A percentile compares a stretch with the other conserved stretches of the same genome.
Evolutionary conservation across 495 filamentous ascomycete genomes (phyloP).

Genomic region (Pseudoneurospora amorphoporcata): DNA sequence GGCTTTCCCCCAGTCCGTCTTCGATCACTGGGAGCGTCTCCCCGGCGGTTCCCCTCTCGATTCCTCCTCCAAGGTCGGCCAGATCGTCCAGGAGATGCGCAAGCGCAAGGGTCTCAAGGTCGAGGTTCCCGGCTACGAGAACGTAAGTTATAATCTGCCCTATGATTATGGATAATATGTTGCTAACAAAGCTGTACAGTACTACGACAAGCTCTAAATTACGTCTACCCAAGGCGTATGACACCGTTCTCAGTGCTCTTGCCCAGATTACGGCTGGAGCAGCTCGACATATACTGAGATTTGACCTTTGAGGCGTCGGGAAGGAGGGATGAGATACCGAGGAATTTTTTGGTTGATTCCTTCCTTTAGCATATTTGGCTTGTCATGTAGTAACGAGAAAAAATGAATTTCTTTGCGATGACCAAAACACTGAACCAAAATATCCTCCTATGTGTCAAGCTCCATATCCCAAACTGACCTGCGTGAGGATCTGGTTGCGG

Average conservation of each 20-base stretch:
- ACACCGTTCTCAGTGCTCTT: slow-evolving; percentile 29
- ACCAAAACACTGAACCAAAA: background rate
- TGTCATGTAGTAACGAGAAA: background rate
- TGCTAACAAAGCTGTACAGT: slow-evolving; percentile 56
- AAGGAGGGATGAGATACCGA: background rate
- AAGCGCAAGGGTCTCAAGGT: slow-evolving; percentile 99
- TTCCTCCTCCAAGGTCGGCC: slow-evolving; percentile 70
- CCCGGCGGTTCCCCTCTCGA: slow-evolving; percentile 93
- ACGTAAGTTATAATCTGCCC: slow-evolving; percentile 56
- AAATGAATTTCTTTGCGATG: background rate
- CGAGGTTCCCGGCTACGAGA: slow-evolving; percentile 76
- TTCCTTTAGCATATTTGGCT: background rate
- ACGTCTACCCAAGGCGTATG: slow-evolving; percentile 25
- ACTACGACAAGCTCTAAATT: slow-evolving; percentile 97
- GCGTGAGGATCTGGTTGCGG: background rate
- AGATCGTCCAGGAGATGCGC: slow-evolving; percentile 78
- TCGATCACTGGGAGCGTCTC: slow-evolving; percentile 95
- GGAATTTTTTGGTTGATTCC: background rate
- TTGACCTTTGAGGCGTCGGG: slow-evolving; percentile 3
- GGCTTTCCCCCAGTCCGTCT: slow-evolving; percentile 97
- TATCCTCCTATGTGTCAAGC: background rate
- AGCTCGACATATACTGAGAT: slow-evolving; percentile 1
- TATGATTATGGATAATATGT: background rate
- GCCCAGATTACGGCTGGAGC: slow-evolving; percentile 11
- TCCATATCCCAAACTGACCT: background rate